Evolutionary conservation across 2,329 filamentous ascomycete genomes (phyloP), one percentile per base, ranked within the genome.

Genomic region (Alternaria sp.): DNA sequence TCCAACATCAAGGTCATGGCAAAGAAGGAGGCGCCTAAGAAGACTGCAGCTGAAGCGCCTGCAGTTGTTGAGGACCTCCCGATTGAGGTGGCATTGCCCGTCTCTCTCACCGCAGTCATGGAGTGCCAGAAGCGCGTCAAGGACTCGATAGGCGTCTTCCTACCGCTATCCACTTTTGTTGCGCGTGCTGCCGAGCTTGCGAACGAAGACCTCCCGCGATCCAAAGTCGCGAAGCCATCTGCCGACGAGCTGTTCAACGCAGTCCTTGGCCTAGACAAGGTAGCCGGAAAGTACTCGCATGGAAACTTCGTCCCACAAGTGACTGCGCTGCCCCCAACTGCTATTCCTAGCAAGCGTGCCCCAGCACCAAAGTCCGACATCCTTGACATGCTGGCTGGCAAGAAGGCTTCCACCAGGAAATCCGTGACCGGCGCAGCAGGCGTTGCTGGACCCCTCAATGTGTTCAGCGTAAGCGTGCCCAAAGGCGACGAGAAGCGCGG

Each of bases 191-290:
- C 91, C 41, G 90, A 95, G 72, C 81, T 96, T 26, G 95, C 95
- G 61, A 98, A 98, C 80, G 90, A 95, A 64, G 88, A 91, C 46
- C 86, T 98, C 7, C 94, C 94, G 3, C 82, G 86, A 28, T 86
- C 88, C 5, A 84, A 88, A 61, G 82, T 83, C 62, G 84, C 86
- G 46, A 85, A 88, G 74, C 90, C 90, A 14, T 89, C 91, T 0
- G 83, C 90, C 36, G 87, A 93, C 74, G 93, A 96, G 76, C 87
- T 99, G 12, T 98, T 98, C 81, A 89, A 97, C 75, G 89, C 94
- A 71, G 85, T 98, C 14, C 86, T 99, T 7, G 94, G 94, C 9
- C 81, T 93, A 20, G 80, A 86, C 67, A 81, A 82, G 58, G 83
- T 86, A 59, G 59, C 63, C 11, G 70, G 64, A 34, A 83, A 78